A percentile compares a stretch with the other conserved stretches of the same genome.
Evolutionary conservation across 2,329 filamentous ascomycete species (phyloP).

Genomic region (Fusarium clavum): DNA sequence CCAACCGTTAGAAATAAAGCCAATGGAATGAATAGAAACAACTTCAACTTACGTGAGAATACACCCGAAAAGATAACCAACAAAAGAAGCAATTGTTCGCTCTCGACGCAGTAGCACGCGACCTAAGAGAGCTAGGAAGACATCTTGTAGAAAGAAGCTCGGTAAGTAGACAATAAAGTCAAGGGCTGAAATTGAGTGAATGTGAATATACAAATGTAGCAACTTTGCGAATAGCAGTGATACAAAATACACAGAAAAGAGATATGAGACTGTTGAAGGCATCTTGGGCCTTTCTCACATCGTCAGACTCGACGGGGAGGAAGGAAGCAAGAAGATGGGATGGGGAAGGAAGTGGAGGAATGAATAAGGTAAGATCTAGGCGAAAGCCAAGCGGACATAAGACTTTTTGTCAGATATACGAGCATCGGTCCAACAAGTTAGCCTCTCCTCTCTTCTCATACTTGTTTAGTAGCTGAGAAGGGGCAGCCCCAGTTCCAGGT

Average conservation of each 20-base stretch:
- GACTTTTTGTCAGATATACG: slow-evolving; percentile 27
- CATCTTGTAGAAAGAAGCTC: slow-evolving; percentile 46
- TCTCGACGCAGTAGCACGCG: slow-evolving; percentile 44
- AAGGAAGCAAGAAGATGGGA: background rate
- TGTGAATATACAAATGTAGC: slow-evolving; percentile 45
- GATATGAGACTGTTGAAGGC: slow-evolving; percentile 43
- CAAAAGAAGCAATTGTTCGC: slow-evolving; percentile 36
- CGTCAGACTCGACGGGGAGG: slow-evolving; percentile 12
- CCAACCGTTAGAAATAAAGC: slow-evolving; percentile 12
- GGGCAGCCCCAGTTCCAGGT: slow-evolving; percentile 19
- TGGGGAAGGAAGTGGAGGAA: slow-evolving; percentile 9
- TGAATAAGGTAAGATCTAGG: slow-evolving; percentile 30
- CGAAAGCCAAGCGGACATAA: slow-evolving; percentile 42
- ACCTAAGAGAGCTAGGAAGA: slow-evolving; percentile 38
- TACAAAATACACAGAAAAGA: slow-evolving; percentile 46
- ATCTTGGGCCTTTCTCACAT: slow-evolving; percentile 41
- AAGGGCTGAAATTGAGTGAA: slow-evolving; percentile 38
- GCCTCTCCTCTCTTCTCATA: background rate
- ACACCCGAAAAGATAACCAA: slow-evolving; percentile 38
- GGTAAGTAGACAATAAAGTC: slow-evolving; percentile 48
- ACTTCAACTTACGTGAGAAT: slow-evolving; percentile 37
- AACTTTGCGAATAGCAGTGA: slow-evolving; percentile 46
- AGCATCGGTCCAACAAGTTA: background rate
- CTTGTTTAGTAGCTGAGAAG: slow-evolving; percentile 20
- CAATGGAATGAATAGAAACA: background rate